Base-by-base conservation (phyloP, 1,284 basidiomycete species). In the Veloboletus limbatus region DNA sequence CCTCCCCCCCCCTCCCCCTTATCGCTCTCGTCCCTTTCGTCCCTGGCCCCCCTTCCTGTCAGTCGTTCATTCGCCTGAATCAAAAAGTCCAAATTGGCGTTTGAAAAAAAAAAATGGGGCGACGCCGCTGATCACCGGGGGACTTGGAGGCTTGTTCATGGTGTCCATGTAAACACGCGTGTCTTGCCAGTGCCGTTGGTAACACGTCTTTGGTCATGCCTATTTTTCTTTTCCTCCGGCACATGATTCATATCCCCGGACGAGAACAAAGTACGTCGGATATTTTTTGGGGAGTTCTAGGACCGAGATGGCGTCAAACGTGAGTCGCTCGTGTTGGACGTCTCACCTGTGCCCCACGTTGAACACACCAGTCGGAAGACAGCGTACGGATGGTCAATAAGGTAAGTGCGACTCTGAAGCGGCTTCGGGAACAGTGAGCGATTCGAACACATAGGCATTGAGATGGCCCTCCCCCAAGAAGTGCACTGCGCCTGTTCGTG, bases 161-260 rank as follows among this genome's bases (percentile, higher is more conserved):
- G 9, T 17, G 16, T 25, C 11, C 13, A 17, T 20, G 34, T 16
- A 28, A 26, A 36, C 32, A 25, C 9, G 21, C 20, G 25, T 11
- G 28, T 28, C n/a, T 28, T 31, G 27, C 34, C 31, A 25, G 30
- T 37, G 28, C 31, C 18, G 37, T 43, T 17, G 10, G 26, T 14
- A 16, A 31, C 40, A 11, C 7, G 28, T 24, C 34, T 40, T 40
- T 2, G 8, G n/a, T 37, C 20, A 21, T 33, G 18, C 30, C n/a
- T n/a, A n/a, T 8, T 39, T 27, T 40, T 22, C 8, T 8, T 28
- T 20, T 6, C 11, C 17, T 9, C 22, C 5, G 17, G 6, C 33
- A 9, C 28, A 20, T 40, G 42, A 5, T 30, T 38, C 9, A 20
- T 30, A 55, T 51, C 48, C 55, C 43, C 40, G n/a, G n/a, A 36